Base-by-base conservation (phyloP, 2,329 filamentous ascomycete species). In the Karstenula rhodostoma region DNA sequence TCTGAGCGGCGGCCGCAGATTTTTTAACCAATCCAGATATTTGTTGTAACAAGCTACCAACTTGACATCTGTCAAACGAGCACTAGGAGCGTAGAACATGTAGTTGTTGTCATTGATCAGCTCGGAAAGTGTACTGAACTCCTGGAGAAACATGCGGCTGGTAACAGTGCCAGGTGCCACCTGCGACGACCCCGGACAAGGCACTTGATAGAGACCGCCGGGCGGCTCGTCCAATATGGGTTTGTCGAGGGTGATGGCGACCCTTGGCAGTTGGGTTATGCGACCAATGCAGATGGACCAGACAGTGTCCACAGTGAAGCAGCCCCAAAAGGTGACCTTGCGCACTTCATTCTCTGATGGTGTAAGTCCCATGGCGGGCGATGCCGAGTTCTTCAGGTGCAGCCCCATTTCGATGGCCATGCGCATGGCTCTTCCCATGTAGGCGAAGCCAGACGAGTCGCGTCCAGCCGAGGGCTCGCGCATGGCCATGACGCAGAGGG, bases 401-500 rank as follows among this genome's bases (percentile, higher is more conserved):
- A 92, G 75, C 0, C 89, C 89, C 82, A 92, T 87, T 72, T 92
- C 90, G 40, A 92, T 82, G 32, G 89, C 89, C 63, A 93, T 84
- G 4, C 89, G 85, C 59, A 92, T 87, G 68, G 89, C 91, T 73
- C 91, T 87, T 1, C 90, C 90, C 2, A 88, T 87, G 64, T 90
- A 90, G 59, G 87, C 90, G 82, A 90, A 92, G 53, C 89, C 90
- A 64, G 89, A 87, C 32, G 88, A 91, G 68, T 92, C 89, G 35
- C 90, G 83, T 0, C 90, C 90, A 64, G 87, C 89, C 69, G 89
- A 92, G 3, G 88, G 89, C 77, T 93, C 90, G 44, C 90, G 82
- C 64, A 92, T 87, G 6, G 89, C 89, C 89, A 94, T 91, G 67
- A 93, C 86, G 6, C 89, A 89, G 19, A 93, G 79, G 1, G 90